A percentile compares a stretch with the other conserved stretches of the same genome.
Evolutionary conservation across 164 flowering plant genomes (phyloP).

Genomic region (Nymphaea colorata): DNA sequence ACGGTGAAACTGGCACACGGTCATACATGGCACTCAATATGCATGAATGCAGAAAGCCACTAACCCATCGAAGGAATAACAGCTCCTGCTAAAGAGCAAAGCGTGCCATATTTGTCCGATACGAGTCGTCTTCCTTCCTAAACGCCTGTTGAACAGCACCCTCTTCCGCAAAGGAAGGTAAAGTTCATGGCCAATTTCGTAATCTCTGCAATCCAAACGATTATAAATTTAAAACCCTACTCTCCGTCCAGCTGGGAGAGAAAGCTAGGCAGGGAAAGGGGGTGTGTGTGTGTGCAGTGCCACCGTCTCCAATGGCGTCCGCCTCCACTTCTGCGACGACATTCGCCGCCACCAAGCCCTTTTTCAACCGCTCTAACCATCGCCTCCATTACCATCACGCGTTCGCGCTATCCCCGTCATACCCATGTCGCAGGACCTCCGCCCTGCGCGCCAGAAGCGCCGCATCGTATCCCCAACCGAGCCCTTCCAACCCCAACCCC

Average conservation of each 20-base stretch:
- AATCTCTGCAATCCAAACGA: neutral
- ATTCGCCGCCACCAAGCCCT: neutral
- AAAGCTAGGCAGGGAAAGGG: too few relatives aligned
- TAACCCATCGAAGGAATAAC: too few relatives aligned
- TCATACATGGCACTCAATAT: too few relatives aligned
- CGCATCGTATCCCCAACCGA: neutral
- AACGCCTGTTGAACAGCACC: too few relatives aligned
- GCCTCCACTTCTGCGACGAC: neutral
- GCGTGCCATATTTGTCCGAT: too few relatives aligned
- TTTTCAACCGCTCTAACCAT: neutral
- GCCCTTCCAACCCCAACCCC: conserved; percentile 4
- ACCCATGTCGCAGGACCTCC: neutral
- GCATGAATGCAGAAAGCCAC: too few relatives aligned
- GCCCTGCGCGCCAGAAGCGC: neutral
- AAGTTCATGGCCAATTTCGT: neutral
- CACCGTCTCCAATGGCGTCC: neutral
- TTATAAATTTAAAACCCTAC: too few relatives aligned
- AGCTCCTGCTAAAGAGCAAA: too few relatives aligned
- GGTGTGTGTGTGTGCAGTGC: too few relatives aligned
- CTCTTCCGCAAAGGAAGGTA: neutral
- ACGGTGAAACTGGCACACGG: too few relatives aligned
- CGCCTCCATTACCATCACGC: conserved; percentile 1
- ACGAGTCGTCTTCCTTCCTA: too few relatives aligned
- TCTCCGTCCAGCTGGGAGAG: too few relatives aligned
- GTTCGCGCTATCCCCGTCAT: neutral